Base-by-base conservation (phyloP, 768 basidiomycete genomes). In the Asterophora lycoperdoides region DNA sequence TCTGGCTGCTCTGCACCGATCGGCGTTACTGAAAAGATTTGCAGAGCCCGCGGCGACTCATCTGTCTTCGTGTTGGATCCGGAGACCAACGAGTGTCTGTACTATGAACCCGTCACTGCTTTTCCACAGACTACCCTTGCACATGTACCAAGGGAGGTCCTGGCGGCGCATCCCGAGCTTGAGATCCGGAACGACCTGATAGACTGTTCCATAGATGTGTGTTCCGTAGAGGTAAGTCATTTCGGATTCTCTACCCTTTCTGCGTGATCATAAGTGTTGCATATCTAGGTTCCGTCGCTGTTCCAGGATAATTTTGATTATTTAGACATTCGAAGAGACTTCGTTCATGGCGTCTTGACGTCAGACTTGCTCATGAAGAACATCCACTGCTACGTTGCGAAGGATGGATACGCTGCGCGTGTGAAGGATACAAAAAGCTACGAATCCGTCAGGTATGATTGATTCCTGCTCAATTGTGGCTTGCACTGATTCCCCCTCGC, bases 281-380 rank as follows among this genome's bases (percentile, higher is more conserved):
- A 49, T n/a, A 46, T 42, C 11, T 58, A 96, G 88, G 89, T 98
- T 32, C 93, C 93, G 1, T 94, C 94, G 1, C 65, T 97, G 4
- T 99, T 98, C 71, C 93, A 94, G 64, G 96, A 98, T 69, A 98
- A 98, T 69, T 99, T 99, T 61, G 96, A 98, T 69, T 97, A 94
- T 61, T 82, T 84, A 11, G 92, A 94, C 68, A 78, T 98, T 52
- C 83, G 93, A 49, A 76, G 82, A 56, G 93, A 98, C 68, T 96
- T 99, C 60, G 88, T 97, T 13, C 89, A 90, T 61, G 95, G 95
- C 14, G 80, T 99, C 40, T 75, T 99, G 55, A 95, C 91, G 0
- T 94, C 92, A 11, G 96, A 99, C 66, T 66, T 98, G 30, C 76
- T 97, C 36, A 92, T 91, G 78, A 96, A 96, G 69, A 93, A 84